These are phyloP conservation scores for Thermothielavioides terrestris DNA, from an alignment of 495 filamentous ascomycete genomes.

Conservation along the genomic window DNA sequence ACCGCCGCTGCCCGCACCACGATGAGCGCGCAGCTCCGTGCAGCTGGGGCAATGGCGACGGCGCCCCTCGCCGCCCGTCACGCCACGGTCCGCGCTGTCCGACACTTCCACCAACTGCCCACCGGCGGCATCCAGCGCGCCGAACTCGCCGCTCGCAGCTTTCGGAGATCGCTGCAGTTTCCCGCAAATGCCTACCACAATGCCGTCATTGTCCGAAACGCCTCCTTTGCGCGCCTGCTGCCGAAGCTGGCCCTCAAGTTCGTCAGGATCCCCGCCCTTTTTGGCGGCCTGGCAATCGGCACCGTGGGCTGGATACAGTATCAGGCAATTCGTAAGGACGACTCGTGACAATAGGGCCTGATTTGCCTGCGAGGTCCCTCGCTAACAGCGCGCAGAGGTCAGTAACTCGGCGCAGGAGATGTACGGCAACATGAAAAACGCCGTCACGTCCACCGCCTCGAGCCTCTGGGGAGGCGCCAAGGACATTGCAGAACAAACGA, in stretches of 20 bases:
- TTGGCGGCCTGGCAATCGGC: slow-evolving; percentile 79
- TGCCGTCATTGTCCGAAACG: slow-evolving; percentile 71
- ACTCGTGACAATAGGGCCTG: not conserved
- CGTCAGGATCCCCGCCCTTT: slow-evolving; percentile 75
- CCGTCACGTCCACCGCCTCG: slow-evolving; percentile 55
- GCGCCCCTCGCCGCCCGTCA: slow-evolving; percentile 55
- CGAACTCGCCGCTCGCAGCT: slow-evolving; percentile 50
- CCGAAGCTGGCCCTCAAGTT: slow-evolving; percentile 86
- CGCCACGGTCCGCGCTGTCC: slow-evolving; percentile 46
- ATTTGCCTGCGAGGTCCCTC: not conserved
- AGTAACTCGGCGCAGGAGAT: slow-evolving; percentile 80
- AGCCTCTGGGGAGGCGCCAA: slow-evolving; percentile 59
- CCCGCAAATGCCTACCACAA: slow-evolving; percentile 75
- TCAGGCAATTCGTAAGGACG: slow-evolving; percentile 74
- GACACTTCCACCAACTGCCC: slow-evolving; percentile 55
- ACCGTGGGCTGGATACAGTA: slow-evolving; percentile 90
- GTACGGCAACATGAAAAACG: slow-evolving; percentile 61
- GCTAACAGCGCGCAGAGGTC: slow-evolving; percentile 50
- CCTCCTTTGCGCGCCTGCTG: slow-evolving; percentile 79
- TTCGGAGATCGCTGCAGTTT: slow-evolving; percentile 61
- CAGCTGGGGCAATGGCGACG: slow-evolving; percentile 57
- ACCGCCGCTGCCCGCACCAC: slow-evolving; percentile 29
- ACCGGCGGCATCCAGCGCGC: slow-evolving; percentile 63
- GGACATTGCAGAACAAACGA: slow-evolving; percentile 68
- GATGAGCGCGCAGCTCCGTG: slow-evolving; percentile 80